Evolutionary conservation across 176 grass and related monocot genomes (phyloP).

Genomic region (Aegilops bicornis): DNA sequence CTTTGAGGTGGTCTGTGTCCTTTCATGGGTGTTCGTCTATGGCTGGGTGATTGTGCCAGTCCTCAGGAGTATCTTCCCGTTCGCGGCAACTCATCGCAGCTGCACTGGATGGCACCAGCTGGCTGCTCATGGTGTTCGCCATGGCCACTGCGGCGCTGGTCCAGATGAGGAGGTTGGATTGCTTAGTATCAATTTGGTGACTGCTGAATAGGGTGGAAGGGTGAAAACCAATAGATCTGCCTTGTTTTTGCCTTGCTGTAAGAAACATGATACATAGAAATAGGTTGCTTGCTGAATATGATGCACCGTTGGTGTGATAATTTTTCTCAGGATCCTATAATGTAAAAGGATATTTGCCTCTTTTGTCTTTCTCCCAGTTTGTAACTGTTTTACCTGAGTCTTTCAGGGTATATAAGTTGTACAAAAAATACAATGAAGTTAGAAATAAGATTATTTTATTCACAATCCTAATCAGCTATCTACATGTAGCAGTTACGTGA

Average conservation of each 20-base stretch:
- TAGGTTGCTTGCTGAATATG: conserved; percentile 9
- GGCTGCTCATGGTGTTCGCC: no score
- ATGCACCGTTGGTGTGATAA: not conserved
- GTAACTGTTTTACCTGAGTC: not conserved
- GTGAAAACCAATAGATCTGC: not conserved
- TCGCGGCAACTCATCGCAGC: no score
- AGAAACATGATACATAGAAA: conserved; percentile 4
- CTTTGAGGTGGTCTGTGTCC: no score
- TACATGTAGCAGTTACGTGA: not conserved
- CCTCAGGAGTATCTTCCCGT: no score
- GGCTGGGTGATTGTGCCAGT: no score
- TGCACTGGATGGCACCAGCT: no score
- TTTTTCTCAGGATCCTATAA: not conserved
- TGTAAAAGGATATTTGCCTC: not conserved
- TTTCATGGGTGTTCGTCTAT: no score
- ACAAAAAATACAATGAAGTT: not conserved
- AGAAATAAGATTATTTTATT: not conserved
- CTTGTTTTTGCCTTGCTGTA: not conserved
- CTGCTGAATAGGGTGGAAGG: not conserved
- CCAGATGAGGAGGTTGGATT: not conserved
- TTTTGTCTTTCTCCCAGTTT: not conserved
- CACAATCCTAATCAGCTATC: not conserved
- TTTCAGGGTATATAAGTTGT: not conserved
- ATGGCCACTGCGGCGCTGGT: no score
- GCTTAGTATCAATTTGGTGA: conserved; percentile 8